phyloP scores from a whole-genome alignment of 495 filamentous ascomycete genomes.

The Penicillium psychrofluorescens region DNA sequence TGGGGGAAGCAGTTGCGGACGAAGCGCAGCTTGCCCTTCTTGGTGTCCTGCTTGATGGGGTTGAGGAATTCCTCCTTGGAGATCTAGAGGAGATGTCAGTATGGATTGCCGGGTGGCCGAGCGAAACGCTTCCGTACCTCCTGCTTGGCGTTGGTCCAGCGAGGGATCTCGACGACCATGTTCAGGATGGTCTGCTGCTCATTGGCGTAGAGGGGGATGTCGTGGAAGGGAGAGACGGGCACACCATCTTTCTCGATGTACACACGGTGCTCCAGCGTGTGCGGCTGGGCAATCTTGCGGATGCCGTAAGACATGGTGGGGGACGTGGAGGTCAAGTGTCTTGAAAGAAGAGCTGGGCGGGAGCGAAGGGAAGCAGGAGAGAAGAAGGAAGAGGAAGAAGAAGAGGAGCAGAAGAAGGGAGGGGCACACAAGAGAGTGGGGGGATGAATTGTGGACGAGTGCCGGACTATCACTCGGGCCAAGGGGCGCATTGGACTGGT shows the following conservation, averaged over 20 bases:
- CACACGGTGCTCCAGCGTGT: conserved; percentile 95
- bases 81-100: conserved; percentile 50
- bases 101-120: no score
- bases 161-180: conserved; percentile 98
- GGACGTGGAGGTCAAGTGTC: conserved; percentile 21
- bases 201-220: conserved; percentile 96
- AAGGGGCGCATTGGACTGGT: conserved; percentile 16
- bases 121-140: conserved; percentile 54
- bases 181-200: conserved; percentile 88
- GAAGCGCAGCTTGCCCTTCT: conserved; percentile 66
- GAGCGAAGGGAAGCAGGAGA: conserved; percentile 18
- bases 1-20: conserved; percentile 99
- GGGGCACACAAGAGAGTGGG: conserved; percentile 32
- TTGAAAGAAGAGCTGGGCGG: conserved; percentile 21
- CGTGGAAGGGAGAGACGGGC: conserved; percentile 93
- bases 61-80: conserved; percentile 95
- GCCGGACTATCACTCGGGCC: conserved; percentile 27
- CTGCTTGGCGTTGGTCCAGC: conserved; percentile 99
- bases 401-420: conserved; percentile 28
- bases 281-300: conserved; percentile 80
- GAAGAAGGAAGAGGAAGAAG: conserved; percentile 20
- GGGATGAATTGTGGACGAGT: conserved; percentile 35
- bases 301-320: conserved; percentile 51
- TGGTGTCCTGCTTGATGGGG: conserved; percentile 77
- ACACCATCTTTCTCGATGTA: conserved; percentile 97